Evolutionary conservation across 1,284 basidiomycete species (phyloP).

Genomic region (Earliella scabrosa): DNA sequence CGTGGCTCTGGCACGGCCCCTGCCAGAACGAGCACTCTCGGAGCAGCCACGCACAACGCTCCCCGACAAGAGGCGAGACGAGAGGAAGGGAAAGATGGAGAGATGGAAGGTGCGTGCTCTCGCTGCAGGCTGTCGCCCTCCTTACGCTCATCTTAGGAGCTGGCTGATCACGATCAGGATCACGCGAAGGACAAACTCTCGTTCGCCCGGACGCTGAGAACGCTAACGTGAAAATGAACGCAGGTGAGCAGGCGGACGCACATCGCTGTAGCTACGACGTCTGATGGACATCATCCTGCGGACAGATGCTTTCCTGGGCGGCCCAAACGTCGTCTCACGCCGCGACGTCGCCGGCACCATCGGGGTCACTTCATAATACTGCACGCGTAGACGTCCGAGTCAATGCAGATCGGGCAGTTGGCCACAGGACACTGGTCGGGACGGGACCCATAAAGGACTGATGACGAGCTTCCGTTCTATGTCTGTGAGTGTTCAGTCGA

Average conservation of each 20-base stretch:
- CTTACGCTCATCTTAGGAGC: neutral
- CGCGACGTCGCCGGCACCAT: slow-evolving; percentile 6
- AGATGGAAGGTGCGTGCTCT: neutral
- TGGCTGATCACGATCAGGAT: slow-evolving; percentile 13
- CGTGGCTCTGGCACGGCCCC: neutral
- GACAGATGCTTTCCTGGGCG: slow-evolving; percentile 14
- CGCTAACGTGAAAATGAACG: slow-evolving; percentile 7
- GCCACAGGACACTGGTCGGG: no score
- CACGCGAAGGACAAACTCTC: slow-evolving; percentile 13
- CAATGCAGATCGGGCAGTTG: neutral
- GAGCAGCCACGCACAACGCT: no score
- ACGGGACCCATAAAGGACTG: no score
- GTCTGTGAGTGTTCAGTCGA: no score
- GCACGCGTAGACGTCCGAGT: neutral
- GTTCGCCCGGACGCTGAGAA: slow-evolving; percentile 13
- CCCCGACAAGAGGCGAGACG: neutral
- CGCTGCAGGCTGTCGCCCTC: neutral
- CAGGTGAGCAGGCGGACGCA: slow-evolving; percentile 1
- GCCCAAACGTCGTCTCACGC: slow-evolving; percentile 5
- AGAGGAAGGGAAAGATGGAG: slow-evolving; percentile 1
- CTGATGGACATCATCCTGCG: slow-evolving; percentile 23
- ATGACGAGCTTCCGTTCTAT: no score
- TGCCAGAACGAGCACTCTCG: neutral
- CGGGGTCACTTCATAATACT: neutral
- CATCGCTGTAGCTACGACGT: slow-evolving; percentile 21